phyloP scores from a whole-genome alignment of 495 filamentous ascomycete genomes.

The Hyphodiscus hymeniophilus region DNA sequence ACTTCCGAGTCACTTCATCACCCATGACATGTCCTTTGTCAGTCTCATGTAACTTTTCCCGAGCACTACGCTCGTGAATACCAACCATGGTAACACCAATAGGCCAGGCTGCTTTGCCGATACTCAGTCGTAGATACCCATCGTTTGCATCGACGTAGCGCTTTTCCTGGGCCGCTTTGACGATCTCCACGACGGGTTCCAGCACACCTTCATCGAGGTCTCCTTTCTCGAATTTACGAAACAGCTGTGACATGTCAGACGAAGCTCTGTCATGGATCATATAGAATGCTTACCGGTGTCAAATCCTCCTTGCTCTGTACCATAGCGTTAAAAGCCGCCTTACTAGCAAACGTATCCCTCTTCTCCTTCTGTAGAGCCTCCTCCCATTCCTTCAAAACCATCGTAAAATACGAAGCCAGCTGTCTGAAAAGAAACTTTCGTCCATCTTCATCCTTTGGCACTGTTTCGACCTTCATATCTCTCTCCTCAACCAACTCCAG shows the following conservation, averaged over 20 bases:
- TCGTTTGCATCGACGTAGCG: constrained; percentile 96
- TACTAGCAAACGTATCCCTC: constrained; percentile 66
- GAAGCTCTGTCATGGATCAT: no score
- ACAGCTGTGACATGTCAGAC: constrained; percentile 41
- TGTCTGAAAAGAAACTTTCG: constrained; percentile 72
- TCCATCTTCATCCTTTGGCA: constrained; percentile 49
- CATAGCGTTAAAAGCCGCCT: constrained; percentile 71
- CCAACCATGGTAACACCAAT: constrained; percentile 99
- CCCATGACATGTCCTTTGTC: constrained; percentile 94
- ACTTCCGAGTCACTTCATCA: constrained; percentile 91
- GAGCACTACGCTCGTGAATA: constrained; percentile 92
- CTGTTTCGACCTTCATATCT: constrained; percentile 73
- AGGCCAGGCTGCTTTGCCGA: constrained; percentile 98
- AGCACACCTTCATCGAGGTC: constrained; percentile 74
- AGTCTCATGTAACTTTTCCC: constrained; percentile 90
- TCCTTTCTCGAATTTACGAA: constrained; percentile 73
- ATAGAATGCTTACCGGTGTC: constrained; percentile 44
- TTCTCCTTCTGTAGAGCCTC: constrained; percentile 59
- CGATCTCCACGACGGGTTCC: constrained; percentile 86
- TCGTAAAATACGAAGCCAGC: constrained; percentile 84
- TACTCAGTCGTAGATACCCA: constrained; percentile 83
- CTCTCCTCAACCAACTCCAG: constrained; percentile 68
- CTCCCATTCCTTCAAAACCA: constrained; percentile 88
- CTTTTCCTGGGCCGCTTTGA: constrained; percentile 76
- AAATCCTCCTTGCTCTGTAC: constrained; percentile 75